These are phyloP conservation scores for Coniella vitis DNA, from an alignment of 2,329 filamentous ascomycete genomes.

Conservation along the genomic window DNA sequence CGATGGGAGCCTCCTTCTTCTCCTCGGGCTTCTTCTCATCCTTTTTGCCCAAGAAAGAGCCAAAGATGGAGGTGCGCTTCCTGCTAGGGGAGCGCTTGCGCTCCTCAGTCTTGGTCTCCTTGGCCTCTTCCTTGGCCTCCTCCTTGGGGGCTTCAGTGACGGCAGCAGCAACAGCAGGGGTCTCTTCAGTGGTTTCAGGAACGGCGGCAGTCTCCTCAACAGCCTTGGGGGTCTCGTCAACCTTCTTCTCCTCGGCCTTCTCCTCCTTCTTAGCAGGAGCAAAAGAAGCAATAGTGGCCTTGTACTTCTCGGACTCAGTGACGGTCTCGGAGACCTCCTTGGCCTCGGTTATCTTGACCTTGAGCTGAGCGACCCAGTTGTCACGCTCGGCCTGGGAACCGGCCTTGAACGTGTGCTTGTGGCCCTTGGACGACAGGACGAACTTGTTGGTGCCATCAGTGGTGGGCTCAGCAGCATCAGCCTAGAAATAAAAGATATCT, in stretches of 20 bases:
- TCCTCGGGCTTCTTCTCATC: slow-evolving; percentile 39
- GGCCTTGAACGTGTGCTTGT: slow-evolving; percentile 95
- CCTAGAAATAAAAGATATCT: slow-evolving; percentile 28
- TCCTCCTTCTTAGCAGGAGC: slow-evolving; percentile 47
- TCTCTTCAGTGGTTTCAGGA: slow-evolving; percentile 26
- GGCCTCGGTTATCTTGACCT: slow-evolving; percentile 76
- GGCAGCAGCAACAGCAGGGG: slow-evolving; percentile 25
- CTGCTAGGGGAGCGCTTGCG: slow-evolving; percentile 57
- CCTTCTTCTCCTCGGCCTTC: slow-evolving; percentile 30
- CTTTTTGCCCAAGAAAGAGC: slow-evolving; percentile 50
- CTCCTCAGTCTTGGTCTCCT: slow-evolving; percentile 46
- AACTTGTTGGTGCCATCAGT: slow-evolving; percentile 77
- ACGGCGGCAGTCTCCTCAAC: slow-evolving; percentile 24
- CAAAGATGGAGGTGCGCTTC: slow-evolving; percentile 61
- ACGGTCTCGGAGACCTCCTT: slow-evolving; percentile 72
- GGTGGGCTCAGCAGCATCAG: slow-evolving; percentile 62
- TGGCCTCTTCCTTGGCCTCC: slow-evolving; percentile 25
- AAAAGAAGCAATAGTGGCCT: slow-evolving; percentile 69
- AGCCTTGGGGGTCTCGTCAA: slow-evolving; percentile 28
- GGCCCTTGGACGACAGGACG: slow-evolving; percentile 73
- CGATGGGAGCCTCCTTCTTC: slow-evolving; percentile 32
- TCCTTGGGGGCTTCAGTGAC: slow-evolving; percentile 24
- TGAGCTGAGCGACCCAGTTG: slow-evolving; percentile 82
- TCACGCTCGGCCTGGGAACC: slow-evolving; percentile 69
- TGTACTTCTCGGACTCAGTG: slow-evolving; percentile 78